Base-by-base conservation (phyloP, 2,329 filamentous ascomycete species). In the Trichothecium sympodiale region DNA sequence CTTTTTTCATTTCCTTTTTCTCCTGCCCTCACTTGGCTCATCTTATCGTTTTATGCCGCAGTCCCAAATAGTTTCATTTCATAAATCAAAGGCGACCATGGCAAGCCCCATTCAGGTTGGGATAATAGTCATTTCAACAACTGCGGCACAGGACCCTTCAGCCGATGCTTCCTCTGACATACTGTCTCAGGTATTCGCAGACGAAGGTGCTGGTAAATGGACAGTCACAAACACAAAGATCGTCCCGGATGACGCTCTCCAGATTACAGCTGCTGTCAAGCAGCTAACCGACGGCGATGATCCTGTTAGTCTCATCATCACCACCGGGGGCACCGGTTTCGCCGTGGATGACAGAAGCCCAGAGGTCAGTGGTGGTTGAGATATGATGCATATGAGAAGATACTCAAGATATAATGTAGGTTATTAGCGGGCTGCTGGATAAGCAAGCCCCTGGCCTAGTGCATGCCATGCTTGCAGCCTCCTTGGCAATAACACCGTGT, bases 291-390 rank as follows among this genome's bases (percentile, higher is more conserved):
- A 94, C 56, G 60, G 68, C 9, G 57, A 70, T 5, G 68, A 69
- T 33, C 56, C 66, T 4, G 56, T 80, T 34, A 89, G 94, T 57
- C 60, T 96, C 39, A 74, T 98, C 40, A 58, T 95, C 32, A 89
- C 87, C 0, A 94, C 86, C 6, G 91, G 91, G 16, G 91, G 91
- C 3, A 98, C 91, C 2, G 91, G 91, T 0, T 98, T 98, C 57
- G 82, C 91, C 7, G 67, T 77, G 9, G 74, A 80, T 37, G 91
- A 98, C 62, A 67, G 73, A 29, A 98, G 91, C 1, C 91, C 91
- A 3, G 91, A 96, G 71, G 85, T 88, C 55, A 44, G 43, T 29
- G 15, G 3, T 9, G n/a, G 12, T 16, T 8, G 15, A 33, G 20
- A 37, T 8, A 33, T 34, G 5, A 17, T 5, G 2, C 16, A 8